Evolutionary conservation across 1,284 basidiomycete genomes (phyloP).

Genomic region (Tilletia walkeri): DNA sequence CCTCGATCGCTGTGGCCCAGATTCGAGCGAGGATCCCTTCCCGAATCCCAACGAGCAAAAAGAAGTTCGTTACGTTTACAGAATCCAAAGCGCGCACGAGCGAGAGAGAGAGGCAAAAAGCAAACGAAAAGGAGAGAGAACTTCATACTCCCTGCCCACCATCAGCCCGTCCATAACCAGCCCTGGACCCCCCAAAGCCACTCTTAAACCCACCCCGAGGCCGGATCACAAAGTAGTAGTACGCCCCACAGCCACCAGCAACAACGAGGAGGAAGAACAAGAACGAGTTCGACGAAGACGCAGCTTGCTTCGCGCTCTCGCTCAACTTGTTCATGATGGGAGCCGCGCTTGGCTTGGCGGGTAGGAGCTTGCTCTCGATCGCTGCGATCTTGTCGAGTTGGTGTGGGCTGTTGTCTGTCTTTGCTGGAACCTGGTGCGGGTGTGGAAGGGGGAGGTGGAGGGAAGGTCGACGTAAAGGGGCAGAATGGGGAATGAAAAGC

Average conservation of each 20-base stretch:
- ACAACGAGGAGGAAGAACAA: constrained; percentile 11
- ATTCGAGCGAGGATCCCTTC: no score
- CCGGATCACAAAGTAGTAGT: not conserved
- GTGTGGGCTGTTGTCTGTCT: not conserved
- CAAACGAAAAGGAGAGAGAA: no score
- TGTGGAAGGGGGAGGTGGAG: no score
- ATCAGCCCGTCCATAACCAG: not conserved
- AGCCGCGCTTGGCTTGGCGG: not conserved
- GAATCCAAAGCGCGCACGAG: no score
- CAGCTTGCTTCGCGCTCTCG: not conserved
- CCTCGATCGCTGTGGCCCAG: no score
- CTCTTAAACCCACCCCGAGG: not conserved
- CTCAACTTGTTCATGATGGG: not conserved
- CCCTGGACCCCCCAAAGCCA: not conserved
- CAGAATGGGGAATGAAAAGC: no score
- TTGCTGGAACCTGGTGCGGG: no score
- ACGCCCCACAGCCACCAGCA: not conserved
- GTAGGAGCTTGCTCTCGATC: not conserved
- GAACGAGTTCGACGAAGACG: constrained; percentile 7
- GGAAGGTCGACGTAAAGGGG: no score
- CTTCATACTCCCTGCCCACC: not conserved
- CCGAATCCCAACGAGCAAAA: no score
- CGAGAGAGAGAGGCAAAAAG: no score
- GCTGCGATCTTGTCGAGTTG: constrained; percentile 3
- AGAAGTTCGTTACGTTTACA: no score